Evolutionary conservation across 768 basidiomycete genomes (phyloP), one percentile per base, ranked within the genome.

Genomic region (Naganishia kalamii): DNA sequence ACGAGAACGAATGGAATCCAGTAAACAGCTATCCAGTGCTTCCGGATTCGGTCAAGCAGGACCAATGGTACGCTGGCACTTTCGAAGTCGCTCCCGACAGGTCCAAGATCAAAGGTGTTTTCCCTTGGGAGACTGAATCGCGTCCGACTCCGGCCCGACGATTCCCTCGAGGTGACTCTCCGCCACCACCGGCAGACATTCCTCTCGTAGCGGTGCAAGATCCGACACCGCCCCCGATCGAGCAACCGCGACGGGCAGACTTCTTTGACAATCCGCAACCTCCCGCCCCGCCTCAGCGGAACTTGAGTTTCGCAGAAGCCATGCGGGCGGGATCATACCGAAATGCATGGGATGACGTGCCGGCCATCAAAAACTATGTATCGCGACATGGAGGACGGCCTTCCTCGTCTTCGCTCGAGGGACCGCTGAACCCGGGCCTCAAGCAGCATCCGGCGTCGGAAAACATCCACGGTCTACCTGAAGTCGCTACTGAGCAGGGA

Each of bases 311-410:
- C 41, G 69, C 70, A 1, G 74, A 77, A 49, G 72, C 74, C 8
- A 77, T 77, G 76, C 54, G 54, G 3, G n/a, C 54, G 19, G 71
- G 74, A 8, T 68, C 81, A 17, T 90, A 88, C 77, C 79, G 83
- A 6, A 91, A 96, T 78, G 88, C 88, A 1, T 92, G 90, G 90
- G 93, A 97, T 72, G 80, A 74, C 41, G 85, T 88, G 25, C 88
- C 90, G 7, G 86, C 85, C 66, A 91, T 92, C 63, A 85, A 88
- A 69, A 84, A 82, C 65, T 90, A 92, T 76, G 87, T 87, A 1
- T 67, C 69, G 17, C 66, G 69, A 27, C 73, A 80, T 23, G 68
- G 75, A 8, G 77, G 76, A 51, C 68, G 64, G 3, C 27, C 23
- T 13, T 54, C 47, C 49, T 13, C 48, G 15, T 46, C 68, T 7